Evolutionary conservation across 768 basidiomycete genomes (phyloP).

Genomic region (Mycena haematopus): DNA sequence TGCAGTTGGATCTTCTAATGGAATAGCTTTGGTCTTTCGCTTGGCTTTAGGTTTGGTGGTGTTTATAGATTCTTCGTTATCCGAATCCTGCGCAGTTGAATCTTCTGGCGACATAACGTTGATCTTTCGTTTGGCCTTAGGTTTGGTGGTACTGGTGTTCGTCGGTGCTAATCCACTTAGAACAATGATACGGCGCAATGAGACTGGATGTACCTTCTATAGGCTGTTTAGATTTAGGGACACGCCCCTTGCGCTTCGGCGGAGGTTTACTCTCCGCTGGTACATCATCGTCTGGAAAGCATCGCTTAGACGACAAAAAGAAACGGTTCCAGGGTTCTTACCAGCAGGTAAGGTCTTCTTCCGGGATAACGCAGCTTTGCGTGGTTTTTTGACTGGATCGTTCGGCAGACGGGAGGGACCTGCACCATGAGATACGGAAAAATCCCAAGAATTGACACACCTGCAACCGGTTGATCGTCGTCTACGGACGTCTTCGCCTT

Average conservation of each 20-base stretch:
- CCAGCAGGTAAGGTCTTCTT: constrained; percentile 19
- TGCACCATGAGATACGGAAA: neutral
- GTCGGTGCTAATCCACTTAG: neutral
- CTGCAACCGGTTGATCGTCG: constrained; percentile 21
- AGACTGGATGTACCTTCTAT: constrained; percentile 4
- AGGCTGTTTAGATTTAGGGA: constrained; percentile 17
- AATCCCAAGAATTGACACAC: neutral
- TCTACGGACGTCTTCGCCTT: constrained; percentile 1
- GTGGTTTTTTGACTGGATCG: constrained; percentile 1
- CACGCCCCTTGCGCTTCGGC: constrained; percentile 22
- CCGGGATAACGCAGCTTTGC: constrained; percentile 10
- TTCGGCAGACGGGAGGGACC: constrained; percentile 20
- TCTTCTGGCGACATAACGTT: neutral
- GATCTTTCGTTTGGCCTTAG: constrained; percentile 12
- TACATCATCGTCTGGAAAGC: constrained; percentile 4
- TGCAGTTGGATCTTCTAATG: neutral
- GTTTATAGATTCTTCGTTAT: neutral
- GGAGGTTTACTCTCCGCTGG: neutral
- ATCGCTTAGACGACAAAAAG: neutral
- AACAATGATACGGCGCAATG: neutral
- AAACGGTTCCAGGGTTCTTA: neutral
- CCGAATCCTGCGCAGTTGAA: neutral
- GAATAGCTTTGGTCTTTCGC: constrained; percentile 4
- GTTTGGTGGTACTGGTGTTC: constrained; percentile 2
- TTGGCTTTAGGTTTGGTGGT: constrained; percentile 13